These are phyloP conservation scores for Aeschynomene evenia DNA, from an alignment of 306 rosid species.

Conservation along the genomic window DNA sequence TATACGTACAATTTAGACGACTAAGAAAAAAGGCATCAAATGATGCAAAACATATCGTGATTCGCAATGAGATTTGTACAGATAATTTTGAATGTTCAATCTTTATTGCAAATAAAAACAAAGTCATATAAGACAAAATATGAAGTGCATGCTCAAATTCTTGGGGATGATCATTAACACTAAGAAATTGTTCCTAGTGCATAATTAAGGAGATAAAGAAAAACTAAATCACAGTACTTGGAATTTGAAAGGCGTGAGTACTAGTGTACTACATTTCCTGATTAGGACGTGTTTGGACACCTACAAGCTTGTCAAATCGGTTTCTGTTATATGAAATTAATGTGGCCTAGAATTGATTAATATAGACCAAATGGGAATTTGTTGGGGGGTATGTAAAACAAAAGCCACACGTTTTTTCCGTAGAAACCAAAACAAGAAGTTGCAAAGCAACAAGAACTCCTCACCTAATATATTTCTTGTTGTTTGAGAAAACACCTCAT, in stretches of 20 bases:
- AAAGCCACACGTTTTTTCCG: conserved; percentile 38
- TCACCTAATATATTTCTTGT: conserved; percentile 62
- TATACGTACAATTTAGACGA: neutral
- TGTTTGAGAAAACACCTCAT: conserved; percentile 37
- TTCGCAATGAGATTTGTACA: neutral
- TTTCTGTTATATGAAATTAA: conserved; percentile 30
- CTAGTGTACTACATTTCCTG: neutral
- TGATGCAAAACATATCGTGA: neutral
- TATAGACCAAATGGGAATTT: too few relatives aligned
- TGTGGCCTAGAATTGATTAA: conserved; percentile 4
- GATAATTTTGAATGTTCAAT: neutral
- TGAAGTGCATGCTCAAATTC: neutral
- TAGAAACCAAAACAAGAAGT: conserved; percentile 45
- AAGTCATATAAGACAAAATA: too few relatives aligned
- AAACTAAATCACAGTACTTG: neutral
- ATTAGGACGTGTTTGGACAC: conserved; percentile 16
- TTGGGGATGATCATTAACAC: too few relatives aligned
- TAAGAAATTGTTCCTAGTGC: neutral
- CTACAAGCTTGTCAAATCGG: conserved; percentile 30
- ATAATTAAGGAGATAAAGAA: neutral
- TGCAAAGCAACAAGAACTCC: conserved; percentile 63
- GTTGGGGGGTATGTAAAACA: conserved; percentile 32
- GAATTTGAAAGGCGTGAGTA: conserved; percentile 3
- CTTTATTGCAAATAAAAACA: too few relatives aligned
- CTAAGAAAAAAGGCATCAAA: neutral